These are phyloP conservation scores for Lipomyces spencermartinsiae DNA, from an alignment of 805 yeast species.

Conservation along the genomic window DNA sequence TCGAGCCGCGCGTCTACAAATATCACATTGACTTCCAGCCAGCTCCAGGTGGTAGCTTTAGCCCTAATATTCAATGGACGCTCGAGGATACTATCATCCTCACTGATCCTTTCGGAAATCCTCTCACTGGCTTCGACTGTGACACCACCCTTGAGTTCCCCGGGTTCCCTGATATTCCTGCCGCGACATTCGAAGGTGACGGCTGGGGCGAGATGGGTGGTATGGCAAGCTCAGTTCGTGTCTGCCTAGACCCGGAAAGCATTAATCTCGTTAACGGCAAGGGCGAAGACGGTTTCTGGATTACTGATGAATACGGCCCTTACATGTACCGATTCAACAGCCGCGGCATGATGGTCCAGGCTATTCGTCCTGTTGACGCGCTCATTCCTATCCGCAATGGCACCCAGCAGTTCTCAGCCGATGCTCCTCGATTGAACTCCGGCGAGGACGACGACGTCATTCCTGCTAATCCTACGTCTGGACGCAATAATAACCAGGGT, in stretches of 20 bases:
- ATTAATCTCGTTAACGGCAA: slow-evolving; percentile 27
- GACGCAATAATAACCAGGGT: slow-evolving; percentile 36
- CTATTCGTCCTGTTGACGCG: slow-evolving; percentile 35
- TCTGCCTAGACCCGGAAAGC: slow-evolving; percentile 33
- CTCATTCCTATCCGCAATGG: slow-evolving; percentile 33
- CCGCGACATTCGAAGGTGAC: slow-evolving; percentile 23
- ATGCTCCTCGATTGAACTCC: slow-evolving; percentile 24
- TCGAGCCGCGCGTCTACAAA: slow-evolving; percentile 29
- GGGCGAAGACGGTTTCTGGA: slow-evolving; percentile 34
- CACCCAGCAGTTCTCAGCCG: slow-evolving; percentile 28
- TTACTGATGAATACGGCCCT: slow-evolving; percentile 36
- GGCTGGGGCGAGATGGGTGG: slow-evolving; percentile 31
- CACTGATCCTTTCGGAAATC: slow-evolving; percentile 34
- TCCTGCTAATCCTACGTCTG: slow-evolving; percentile 33
- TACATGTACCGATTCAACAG: slow-evolving; percentile 29
- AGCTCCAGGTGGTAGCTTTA: slow-evolving; percentile 9
- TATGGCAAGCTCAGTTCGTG: slow-evolving; percentile 19
- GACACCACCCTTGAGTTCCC: slow-evolving; percentile 26
- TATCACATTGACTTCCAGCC: slow-evolving; percentile 29
- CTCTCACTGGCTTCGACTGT: slow-evolving; percentile 34
- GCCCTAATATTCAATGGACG: slow-evolving; percentile 29
- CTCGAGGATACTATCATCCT: slow-evolving; percentile 31
- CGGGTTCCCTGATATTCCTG: slow-evolving; percentile 29
- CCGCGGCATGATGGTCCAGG: slow-evolving; percentile 29
- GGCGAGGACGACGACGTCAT: slow-evolving; percentile 23